These are phyloP conservation scores for Pachyrhizus erosus DNA, from an alignment of 306 rosid species.

Conservation along the genomic window DNA sequence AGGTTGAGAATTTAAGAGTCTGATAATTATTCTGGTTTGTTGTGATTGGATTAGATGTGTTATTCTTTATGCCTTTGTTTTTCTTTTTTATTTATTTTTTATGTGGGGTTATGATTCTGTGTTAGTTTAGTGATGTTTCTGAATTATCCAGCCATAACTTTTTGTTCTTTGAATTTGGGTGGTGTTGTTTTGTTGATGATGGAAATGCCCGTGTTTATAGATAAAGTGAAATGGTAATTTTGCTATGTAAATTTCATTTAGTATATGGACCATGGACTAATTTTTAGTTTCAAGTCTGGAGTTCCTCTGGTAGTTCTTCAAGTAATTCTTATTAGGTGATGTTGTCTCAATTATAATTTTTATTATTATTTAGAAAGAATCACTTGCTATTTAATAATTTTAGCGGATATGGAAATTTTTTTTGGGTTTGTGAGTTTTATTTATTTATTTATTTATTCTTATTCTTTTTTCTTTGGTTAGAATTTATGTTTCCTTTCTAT, in stretches of 20 bases:
- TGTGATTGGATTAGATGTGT: constrained; percentile 28
- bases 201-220: constrained; percentile 14
- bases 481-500: not conserved
- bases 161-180: not conserved
- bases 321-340: constrained; percentile 10
- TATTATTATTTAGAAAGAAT: not conserved
- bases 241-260: not conserved
- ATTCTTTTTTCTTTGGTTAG: not conserved
- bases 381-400: not conserved
- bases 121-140: constrained; percentile 15
- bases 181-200: not conserved
- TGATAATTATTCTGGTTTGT: constrained; percentile 6
- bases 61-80: constrained; percentile 14
- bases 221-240: not conserved
- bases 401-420: not conserved
- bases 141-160: not conserved
- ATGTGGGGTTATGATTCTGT: constrained; percentile 39
- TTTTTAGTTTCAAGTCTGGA: constrained; percentile 20
- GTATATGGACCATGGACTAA: not conserved
- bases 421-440: not conserved
- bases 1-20: not conserved
- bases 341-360: constrained; percentile 16
- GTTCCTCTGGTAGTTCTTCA: constrained; percentile 21
- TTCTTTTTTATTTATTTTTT: not conserved
- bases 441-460: not conserved